Percentiles rank a stretch among this genome's conserved stretches.
These are phyloP conservation scores for Aureobasidium sp. DNA, from an alignment of 2,329 filamentous ascomycete species.

Conservation along the genomic window DNA sequence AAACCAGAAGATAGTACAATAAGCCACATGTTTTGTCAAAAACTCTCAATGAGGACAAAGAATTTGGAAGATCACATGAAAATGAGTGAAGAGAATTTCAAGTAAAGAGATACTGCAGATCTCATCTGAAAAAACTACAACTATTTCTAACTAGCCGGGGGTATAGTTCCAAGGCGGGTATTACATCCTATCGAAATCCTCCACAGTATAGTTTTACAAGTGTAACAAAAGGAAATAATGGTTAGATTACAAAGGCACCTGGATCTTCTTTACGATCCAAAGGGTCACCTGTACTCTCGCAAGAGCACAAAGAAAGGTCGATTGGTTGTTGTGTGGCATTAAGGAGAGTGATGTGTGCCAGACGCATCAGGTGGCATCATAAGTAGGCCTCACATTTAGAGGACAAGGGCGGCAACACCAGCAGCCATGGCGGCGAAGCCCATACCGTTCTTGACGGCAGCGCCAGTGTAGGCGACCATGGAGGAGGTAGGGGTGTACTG, in stretches of 20 bases:
- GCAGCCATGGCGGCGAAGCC: slow-evolving; percentile 9
- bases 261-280: too few species aligned
- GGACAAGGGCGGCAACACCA: slow-evolving; percentile 11
- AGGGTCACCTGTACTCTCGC: too few species aligned
- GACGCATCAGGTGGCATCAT: slow-evolving; percentile 4
- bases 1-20: too few species aligned
- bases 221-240: background rate
- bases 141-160: background rate
- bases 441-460: slow-evolving; percentile 14
- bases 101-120: background rate
- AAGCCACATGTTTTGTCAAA: too few species aligned
- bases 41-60: too few species aligned
- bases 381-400: background rate
- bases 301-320: background rate
- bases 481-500: background rate
- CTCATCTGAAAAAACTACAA: background rate
- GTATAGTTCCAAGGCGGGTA: background rate
- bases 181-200: background rate
- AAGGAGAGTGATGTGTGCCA: slow-evolving; percentile 7
- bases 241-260: background rate
- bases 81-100: too few species aligned
- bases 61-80: too few species aligned
- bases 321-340: background rate
- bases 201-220: background rate
- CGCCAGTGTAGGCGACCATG: slow-evolving; percentile 8